A percentile compares a stretch with the other conserved stretches of the same genome.
Evolutionary conservation across 2,329 filamentous ascomycete genomes (phyloP).

Genomic region (Neoscytalidium dimidiatum): DNA sequence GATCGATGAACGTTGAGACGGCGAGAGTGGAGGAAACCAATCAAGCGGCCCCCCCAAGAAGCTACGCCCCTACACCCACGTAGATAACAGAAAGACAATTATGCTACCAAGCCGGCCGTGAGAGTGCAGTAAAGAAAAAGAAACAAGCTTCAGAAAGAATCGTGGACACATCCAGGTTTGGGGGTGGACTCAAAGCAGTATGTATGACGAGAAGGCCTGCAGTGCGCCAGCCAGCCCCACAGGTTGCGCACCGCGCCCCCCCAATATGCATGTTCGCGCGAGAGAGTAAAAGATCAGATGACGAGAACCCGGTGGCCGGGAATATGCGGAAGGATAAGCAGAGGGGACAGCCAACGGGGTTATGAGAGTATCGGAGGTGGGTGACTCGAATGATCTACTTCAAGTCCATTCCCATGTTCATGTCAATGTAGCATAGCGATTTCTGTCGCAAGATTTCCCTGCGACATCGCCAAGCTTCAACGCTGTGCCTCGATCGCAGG

Average conservation of each 20-base stretch:
- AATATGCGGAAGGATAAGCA: conserved; percentile 19
- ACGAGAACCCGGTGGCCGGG: conserved; percentile 11
- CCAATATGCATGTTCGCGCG: conserved; percentile 19
- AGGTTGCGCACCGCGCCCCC: conserved; percentile 17
- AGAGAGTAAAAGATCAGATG: conserved; percentile 19
- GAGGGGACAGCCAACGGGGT: conserved; percentile 18
- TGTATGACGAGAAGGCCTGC: conserved; percentile 17
- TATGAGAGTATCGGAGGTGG: conserved; percentile 7
- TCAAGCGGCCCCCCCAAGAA: conserved; percentile 8
- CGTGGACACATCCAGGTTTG: conserved; percentile 21
- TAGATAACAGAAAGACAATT: conserved; percentile 18
- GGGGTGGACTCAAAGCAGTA: conserved; percentile 17
- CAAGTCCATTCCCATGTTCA: not conserved
- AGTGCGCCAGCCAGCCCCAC: conserved; percentile 15
- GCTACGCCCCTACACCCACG: conserved; percentile 16
- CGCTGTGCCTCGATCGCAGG: conserved; percentile 1
- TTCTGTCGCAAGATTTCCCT: not conserved
- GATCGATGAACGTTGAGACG: conserved; percentile 7
- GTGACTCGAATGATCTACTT: not conserved
- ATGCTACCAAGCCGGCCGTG: conserved; percentile 21
- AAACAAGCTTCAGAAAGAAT: conserved; percentile 20
- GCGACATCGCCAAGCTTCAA: conserved; percentile 6
- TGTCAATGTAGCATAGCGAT: not conserved
- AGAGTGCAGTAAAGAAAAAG: conserved; percentile 9
- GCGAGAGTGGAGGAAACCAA: conserved; percentile 2